phyloP scores from a whole-genome alignment of 768 basidiomycete species.

The Pisolithus sp. region DNA sequence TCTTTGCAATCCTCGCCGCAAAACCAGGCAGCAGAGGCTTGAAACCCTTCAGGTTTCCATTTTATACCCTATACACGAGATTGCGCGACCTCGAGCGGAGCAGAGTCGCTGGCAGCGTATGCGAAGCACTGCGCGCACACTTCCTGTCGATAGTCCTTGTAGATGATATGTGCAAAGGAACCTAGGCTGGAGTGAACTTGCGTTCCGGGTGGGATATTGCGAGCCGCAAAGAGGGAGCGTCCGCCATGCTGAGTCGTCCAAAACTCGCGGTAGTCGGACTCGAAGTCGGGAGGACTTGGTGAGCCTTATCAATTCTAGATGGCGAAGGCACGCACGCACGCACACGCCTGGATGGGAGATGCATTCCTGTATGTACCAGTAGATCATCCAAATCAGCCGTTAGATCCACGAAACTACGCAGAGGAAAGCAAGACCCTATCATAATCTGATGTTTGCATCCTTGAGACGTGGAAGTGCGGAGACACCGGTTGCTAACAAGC shows the following conservation, averaged over 20 bases:
- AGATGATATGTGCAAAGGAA: slow-evolving; percentile 54
- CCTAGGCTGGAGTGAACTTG: slow-evolving; percentile 37
- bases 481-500: no score
- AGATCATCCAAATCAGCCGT: no score
- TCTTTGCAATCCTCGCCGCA: slow-evolving; percentile 45
- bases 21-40: slow-evolving; percentile 46
- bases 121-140: slow-evolving; percentile 62
- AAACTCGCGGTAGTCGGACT: slow-evolving; percentile 15
- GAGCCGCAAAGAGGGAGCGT: slow-evolving; percentile 45
- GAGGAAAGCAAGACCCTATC: no score
- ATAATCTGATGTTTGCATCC: no score
- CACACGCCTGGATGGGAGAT: not conserved
- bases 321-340: no score
- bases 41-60: slow-evolving; percentile 19
- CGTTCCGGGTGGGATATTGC: slow-evolving; percentile 36
- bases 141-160: slow-evolving; percentile 58
- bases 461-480: no score
- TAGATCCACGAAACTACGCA: no score
- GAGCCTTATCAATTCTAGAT: no score
- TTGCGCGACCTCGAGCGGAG: slow-evolving; percentile 7
- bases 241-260: slow-evolving; percentile 41
- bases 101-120: slow-evolving; percentile 37
- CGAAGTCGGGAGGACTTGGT: not conserved
- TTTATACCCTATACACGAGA: slow-evolving; percentile 41
- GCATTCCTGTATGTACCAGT: slow-evolving; percentile 12